Conservation (phyloP, 495 filamentous ascomycete genomes). For the Rostrohypoxylon terebratum region DNA sequence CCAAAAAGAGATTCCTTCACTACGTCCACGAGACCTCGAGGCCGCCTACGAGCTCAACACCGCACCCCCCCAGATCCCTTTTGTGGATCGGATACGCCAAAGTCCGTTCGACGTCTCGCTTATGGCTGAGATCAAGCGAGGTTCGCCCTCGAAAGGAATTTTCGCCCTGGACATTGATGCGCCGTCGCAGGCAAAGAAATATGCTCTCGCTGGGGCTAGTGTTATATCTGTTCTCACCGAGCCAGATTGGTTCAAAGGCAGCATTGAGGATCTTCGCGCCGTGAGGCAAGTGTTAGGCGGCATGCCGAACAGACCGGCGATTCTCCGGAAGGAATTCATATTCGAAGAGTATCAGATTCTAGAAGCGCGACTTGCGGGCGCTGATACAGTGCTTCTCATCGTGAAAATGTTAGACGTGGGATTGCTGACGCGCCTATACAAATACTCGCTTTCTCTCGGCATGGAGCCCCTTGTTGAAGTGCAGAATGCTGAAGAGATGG, state of each 20-base stretch:
- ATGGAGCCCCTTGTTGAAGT: slow-evolving; percentile 99
- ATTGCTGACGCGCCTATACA: slow-evolving; percentile 81
- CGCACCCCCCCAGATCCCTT: slow-evolving; percentile 85
- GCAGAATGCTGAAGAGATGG: slow-evolving; percentile 93
- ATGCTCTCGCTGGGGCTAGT: slow-evolving; percentile 93
- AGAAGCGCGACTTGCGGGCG: slow-evolving; percentile 91
- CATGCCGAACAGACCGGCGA: slow-evolving; percentile 89
- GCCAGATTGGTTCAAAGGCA: slow-evolving; percentile 98
- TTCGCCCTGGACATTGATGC: slow-evolving; percentile 90
- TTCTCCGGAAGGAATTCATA: slow-evolving; percentile 96
- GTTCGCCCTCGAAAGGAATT: slow-evolving; percentile 94
- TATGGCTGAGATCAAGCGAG: slow-evolving; percentile 97
- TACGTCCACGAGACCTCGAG: slow-evolving; percentile 85
- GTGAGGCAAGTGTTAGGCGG: slow-evolving; percentile 89
- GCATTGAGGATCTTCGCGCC: slow-evolving; percentile 89
- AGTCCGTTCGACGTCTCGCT: slow-evolving; percentile 86
- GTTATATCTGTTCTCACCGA: slow-evolving; percentile 98
- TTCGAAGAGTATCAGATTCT: slow-evolving; percentile 99
- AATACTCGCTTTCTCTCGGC: slow-evolving; percentile 87
- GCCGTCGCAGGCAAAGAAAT: slow-evolving; percentile 88
- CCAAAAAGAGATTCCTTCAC: slow-evolving; percentile 88
- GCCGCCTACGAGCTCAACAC: slow-evolving; percentile 85
- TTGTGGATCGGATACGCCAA: slow-evolving; percentile 80
- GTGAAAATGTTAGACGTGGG: slow-evolving; percentile 94
- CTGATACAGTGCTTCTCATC: slow-evolving; percentile 94